Evolutionary conservation across 176 grass and related monocot species (phyloP).

Genomic region (Oryza rufipogon): DNA sequence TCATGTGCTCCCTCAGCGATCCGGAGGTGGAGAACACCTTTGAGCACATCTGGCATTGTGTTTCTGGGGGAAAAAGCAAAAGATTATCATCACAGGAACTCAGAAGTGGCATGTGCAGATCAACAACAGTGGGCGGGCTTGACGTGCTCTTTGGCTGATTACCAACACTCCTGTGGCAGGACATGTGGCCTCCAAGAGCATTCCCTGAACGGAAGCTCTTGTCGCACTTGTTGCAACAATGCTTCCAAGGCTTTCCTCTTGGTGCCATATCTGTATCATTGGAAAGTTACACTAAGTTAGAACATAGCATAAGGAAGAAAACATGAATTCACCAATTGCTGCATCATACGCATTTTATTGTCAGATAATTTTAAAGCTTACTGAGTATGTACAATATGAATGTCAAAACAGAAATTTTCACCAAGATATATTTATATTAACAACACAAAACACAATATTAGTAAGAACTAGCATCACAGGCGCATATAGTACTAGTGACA

Average conservation of each 20-base stretch:
- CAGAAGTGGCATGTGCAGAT: conserved; percentile 21
- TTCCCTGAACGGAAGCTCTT: conserved; percentile 51
- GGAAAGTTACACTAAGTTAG: conserved; percentile 17
- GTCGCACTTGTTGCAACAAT: conserved; percentile 47
- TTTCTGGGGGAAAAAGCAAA: neutral
- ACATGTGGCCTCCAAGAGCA: conserved; percentile 65
- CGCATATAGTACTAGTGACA: neutral
- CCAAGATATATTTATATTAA: neutral
- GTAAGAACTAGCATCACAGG: neutral
- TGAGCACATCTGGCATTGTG: conserved; percentile 33
- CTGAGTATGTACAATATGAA: neutral
- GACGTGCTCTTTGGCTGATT: conserved; percentile 27
- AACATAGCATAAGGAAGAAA: conserved; percentile 13
- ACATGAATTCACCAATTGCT: conserved; percentile 7
- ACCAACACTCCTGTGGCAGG: conserved; percentile 31
- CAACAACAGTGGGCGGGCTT: neutral
- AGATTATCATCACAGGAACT: conserved; percentile 26
- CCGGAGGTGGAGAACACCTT: conserved; percentile 36
- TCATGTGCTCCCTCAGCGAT: conserved; percentile 19
- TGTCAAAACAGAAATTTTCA: conserved; percentile 2
- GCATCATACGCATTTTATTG: neutral
- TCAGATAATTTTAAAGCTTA: neutral
- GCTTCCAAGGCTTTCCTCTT: conserved; percentile 24
- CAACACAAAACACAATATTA: neutral
- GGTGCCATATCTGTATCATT: conserved; percentile 34